A percentile compares a stretch with the other conserved stretches of the same genome.
These are phyloP conservation scores for Blastobotrys apis DNA, from an alignment of 1,139 yeast genomes.

Conservation along the genomic window DNA sequence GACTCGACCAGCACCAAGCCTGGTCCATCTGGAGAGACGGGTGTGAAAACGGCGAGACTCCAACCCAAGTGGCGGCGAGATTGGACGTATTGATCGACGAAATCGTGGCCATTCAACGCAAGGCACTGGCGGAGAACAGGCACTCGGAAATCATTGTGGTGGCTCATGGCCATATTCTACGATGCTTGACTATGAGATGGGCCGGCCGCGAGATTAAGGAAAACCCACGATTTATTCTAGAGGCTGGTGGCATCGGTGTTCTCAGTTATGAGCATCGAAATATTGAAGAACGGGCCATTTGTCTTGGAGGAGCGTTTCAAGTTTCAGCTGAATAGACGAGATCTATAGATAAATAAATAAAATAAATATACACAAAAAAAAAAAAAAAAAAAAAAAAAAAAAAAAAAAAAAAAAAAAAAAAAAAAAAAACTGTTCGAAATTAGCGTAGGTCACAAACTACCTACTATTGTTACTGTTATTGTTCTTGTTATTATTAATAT, in stretches of 20 bases:
- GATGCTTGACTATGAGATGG: conserved; percentile 91
- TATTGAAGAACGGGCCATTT: conserved; percentile 80
- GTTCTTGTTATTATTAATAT: background rate
- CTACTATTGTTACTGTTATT: background rate
- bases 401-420: background rate
- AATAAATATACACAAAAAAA: background rate
- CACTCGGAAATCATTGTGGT: conserved; percentile 74
- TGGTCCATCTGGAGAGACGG: conserved; percentile 94
- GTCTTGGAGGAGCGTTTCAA: conserved; percentile 62
- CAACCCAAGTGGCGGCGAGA: conserved; percentile 60
- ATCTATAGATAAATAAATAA: background rate
- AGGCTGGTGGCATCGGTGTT: conserved; percentile 95
- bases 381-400: conserved; percentile 1
- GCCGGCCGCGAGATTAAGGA: conserved; percentile 50
- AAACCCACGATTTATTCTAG: conserved; percentile 79
- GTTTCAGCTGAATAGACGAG: conserved; percentile 43
- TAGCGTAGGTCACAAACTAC: background rate
- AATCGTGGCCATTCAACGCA: conserved; percentile 57
- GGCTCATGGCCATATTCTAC: conserved; percentile 89
- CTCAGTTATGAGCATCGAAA: conserved; percentile 83
- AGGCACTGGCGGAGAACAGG: conserved; percentile 50
- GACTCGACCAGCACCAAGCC: conserved; percentile 44
- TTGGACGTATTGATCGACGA: conserved; percentile 63
- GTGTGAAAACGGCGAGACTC: conserved; percentile 82
- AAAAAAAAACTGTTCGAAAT: background rate